A percentile compares a stretch with the other conserved stretches of the same genome.
Evolutionary conservation across 805 yeast species (phyloP).

Genomic region (Maudiozyma saulgeensis): DNA sequence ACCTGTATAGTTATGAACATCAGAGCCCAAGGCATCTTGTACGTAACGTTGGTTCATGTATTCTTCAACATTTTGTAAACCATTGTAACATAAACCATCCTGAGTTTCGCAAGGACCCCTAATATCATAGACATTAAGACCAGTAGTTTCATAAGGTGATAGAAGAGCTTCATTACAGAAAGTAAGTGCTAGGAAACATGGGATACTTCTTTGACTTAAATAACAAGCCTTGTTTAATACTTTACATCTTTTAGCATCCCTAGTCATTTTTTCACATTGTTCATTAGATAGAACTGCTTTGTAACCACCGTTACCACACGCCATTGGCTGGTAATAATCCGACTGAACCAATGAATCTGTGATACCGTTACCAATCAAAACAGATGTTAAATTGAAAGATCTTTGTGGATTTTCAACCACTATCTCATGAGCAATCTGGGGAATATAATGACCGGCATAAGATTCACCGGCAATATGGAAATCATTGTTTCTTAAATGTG

Average conservation of each 20-base stretch:
- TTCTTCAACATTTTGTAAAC: constrained; percentile 56
- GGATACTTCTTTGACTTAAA: constrained; percentile 47
- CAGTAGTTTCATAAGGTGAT: constrained; percentile 65
- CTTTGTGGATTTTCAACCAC: constrained; percentile 35
- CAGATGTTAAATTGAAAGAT: constrained; percentile 60
- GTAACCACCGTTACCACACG: constrained; percentile 84
- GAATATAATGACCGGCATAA: constrained; percentile 78
- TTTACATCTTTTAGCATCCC: constrained; percentile 55
- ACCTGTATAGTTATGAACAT: constrained; percentile 58
- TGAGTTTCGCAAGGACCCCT: constrained; percentile 68
- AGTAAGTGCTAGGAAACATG: constrained; percentile 75
- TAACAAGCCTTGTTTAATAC: constrained; percentile 58
- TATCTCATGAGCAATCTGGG: constrained; percentile 53
- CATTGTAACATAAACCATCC: constrained; percentile 61
- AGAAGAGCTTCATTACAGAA: constrained; percentile 67
- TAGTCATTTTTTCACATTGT: constrained; percentile 57
- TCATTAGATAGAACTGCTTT: constrained; percentile 62
- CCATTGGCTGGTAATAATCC: constrained; percentile 81
- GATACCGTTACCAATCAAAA: constrained; percentile 87
- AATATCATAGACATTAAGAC: constrained; percentile 80
- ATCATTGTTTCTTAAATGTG: constrained; percentile 47
- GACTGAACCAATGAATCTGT: constrained; percentile 78
- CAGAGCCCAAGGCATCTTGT: constrained; percentile 72
- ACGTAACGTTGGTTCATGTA: constrained; percentile 69
- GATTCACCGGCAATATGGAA: constrained; percentile 83